Evolutionary conservation across 352 stramenopile genomes (phyloP), one percentile per base, ranked within the genome.

Genomic region (Globisporangium polare): DNA sequence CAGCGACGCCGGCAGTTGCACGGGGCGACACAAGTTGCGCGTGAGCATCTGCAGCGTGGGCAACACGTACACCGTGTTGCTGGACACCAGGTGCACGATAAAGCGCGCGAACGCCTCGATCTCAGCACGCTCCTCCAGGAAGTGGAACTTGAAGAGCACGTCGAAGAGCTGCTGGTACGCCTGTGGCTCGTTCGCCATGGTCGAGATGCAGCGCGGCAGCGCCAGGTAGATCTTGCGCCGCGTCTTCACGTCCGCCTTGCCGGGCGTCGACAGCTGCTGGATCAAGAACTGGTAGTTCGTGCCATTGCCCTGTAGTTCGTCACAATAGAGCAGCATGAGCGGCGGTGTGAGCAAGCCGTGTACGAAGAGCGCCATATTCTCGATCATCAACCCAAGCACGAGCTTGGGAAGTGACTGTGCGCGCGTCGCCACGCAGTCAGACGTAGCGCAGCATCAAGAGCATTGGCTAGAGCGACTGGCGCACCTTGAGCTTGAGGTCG

Each of bases 41-140:
- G 90, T 72, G 31, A 95, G 82, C 84, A 92, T 93, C 66, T 93
- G 84, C 49, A 95, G 71, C 60, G 83, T 78, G 13, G 86, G 86
- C 31, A 91, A 65, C 47, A 93, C 82, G 64, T 90, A 95, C 5
- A 91, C 77, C 0, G 84, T 90, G 49, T 92, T 91, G 62, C 83
- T 91, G 27, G 83, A 93, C 60, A 95, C 83, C 22, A 95, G 58
- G 45, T 95, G 82, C 24, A 89, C 73, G 45, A 95, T 62, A 50
- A 95, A 88, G 33, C 62, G 71, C 49, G 72, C 80, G 68, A 90
- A 95, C 42, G 88, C 82, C 18, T 83, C 74, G 45, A 87, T 77
- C 68, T 93, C 78, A 24, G 66, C 63, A 12, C 61, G 50, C 60
- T 87, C 78, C 10, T 69, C 69, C 15, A 92, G 57, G 26, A 92